These are phyloP conservation scores for Pezicula rhizophila DNA, from an alignment of 2,329 filamentous ascomycete genomes.

Conservation along the genomic window DNA sequence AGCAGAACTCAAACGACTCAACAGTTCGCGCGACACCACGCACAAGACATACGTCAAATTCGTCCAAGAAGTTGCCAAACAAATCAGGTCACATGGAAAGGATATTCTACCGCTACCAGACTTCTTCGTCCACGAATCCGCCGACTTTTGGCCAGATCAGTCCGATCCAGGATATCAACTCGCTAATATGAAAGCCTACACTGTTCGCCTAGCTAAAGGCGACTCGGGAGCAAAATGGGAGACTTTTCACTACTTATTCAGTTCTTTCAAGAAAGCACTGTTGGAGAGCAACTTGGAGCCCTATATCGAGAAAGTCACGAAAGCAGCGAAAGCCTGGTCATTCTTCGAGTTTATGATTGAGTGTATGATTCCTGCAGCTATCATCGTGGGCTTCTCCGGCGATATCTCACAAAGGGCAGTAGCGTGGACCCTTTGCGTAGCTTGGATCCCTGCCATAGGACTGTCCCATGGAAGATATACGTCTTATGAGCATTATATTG, in stretches of 20 bases:
- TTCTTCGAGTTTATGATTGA: conserved; percentile 1
- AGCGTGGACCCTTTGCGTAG: background rate
- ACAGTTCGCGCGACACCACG: conserved; percentile 1
- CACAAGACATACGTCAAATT: conserved; percentile 19
- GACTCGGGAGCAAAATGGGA: conserved; percentile 11
- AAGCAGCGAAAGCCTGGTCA: background rate
- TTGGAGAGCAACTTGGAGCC: background rate
- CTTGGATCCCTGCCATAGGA: background rate
- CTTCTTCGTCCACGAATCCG: conserved; percentile 21
- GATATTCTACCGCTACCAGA: conserved; percentile 18
- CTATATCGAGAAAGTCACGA: background rate
- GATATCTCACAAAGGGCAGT: background rate
- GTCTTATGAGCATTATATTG: background rate
- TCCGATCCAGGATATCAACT: conserved; percentile 22
- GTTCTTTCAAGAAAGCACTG: conserved; percentile 20
- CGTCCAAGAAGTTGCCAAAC: conserved; percentile 15
- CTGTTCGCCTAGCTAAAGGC: conserved; percentile 16
- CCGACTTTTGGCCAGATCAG: conserved; percentile 22
- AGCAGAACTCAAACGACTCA: conserved; percentile 14
- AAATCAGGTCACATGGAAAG: conserved; percentile 20
- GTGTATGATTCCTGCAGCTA: background rate
- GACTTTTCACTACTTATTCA: conserved; percentile 23
- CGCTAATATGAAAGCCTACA: conserved; percentile 23
- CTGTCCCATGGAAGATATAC: background rate
- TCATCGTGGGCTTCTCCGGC: background rate